Percentiles rank a stretch among this genome's conserved stretches.
Conservation (phyloP, 768 basidiomycete genomes). For the Russula sp. region DNA sequence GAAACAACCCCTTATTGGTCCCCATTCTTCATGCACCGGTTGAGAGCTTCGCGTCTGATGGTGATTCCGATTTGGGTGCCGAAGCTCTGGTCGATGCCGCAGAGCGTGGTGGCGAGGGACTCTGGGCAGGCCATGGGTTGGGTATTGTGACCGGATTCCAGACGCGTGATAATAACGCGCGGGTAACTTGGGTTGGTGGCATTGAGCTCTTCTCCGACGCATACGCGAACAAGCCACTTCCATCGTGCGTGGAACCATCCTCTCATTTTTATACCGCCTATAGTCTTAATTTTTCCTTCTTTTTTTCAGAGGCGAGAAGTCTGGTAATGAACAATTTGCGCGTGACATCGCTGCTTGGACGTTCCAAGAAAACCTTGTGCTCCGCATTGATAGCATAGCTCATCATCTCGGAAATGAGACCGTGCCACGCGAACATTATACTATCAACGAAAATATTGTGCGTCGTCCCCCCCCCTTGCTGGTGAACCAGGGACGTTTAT, state of each 20-base stretch:
- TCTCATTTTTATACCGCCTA: background rate
- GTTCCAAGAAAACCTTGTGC: conserved; percentile 78
- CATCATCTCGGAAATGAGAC: conserved; percentile 68
- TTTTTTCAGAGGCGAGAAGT: conserved; percentile 42
- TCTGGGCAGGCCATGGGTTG: conserved; percentile 75
- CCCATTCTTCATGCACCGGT: conserved; percentile 74
- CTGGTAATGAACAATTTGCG: conserved; percentile 71
- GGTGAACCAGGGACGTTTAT: background rate
- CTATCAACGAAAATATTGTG: conserved; percentile 81
- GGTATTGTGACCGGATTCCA: conserved; percentile 88
- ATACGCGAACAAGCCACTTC: conserved; percentile 55
- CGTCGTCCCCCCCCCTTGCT: conserved; percentile 22
- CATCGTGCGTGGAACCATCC: conserved; percentile 38
- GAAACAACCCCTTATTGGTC: conserved; percentile 69
- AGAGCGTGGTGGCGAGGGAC: conserved; percentile 68
- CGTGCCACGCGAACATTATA: conserved; percentile 63
- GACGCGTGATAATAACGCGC: conserved; percentile 63
- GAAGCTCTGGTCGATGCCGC: conserved; percentile 62
- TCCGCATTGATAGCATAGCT: conserved; percentile 66
- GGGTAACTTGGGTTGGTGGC: conserved; percentile 78
- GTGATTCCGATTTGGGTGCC: conserved; percentile 46
- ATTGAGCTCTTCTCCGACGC: conserved; percentile 74
- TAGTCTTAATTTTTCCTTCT: background rate
- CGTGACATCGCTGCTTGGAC: conserved; percentile 79
- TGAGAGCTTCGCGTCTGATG: conserved; percentile 70